Evolutionary conservation across 768 basidiomycete species (phyloP).

Genomic region (Boletellus ananiceps): DNA sequence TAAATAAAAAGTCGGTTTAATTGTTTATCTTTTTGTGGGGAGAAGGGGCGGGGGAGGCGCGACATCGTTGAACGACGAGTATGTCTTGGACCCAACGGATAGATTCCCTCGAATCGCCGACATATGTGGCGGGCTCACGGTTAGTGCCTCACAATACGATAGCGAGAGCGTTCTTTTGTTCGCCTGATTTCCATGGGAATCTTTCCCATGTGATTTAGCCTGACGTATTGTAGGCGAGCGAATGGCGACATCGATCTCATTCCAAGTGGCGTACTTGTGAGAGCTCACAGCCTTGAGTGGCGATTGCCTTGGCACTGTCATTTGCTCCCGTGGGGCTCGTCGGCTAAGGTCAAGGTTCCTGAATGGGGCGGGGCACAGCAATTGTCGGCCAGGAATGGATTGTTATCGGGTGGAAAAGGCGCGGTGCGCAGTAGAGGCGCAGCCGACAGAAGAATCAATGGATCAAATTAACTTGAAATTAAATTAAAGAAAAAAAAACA

Average conservation of each 20-base stretch:
- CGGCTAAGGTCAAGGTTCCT: constrained; percentile 2
- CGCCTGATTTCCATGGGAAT: background rate
- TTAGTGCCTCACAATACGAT: background rate
- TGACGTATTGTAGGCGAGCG: background rate
- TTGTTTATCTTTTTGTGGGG: background rate
- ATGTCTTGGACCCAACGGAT: background rate
- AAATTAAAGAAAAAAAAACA: background rate
- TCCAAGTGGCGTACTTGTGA: background rate
- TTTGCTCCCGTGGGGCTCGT: constrained; percentile 11
- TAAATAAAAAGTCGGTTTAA: constrained; percentile 5
- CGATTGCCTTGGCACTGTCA: background rate
- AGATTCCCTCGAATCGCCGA: background rate
- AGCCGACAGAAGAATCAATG: background rate
- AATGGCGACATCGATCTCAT: background rate
- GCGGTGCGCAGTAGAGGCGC: constrained; percentile 11
- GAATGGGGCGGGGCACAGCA: constrained; percentile 13
- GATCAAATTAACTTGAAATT: background rate
- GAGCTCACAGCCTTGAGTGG: constrained; percentile 13
- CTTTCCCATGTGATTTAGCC: constrained; percentile 4
- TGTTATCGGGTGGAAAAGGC: background rate
- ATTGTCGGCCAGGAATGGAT: background rate
- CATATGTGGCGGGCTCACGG: background rate
- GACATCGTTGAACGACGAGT: background rate
- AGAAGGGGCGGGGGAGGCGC: too few relatives aligned
- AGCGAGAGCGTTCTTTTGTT: background rate